These are phyloP conservation scores for Pyrenochaeta sp. DNA, from an alignment of 2,329 filamentous ascomycete species.

Conservation along the genomic window DNA sequence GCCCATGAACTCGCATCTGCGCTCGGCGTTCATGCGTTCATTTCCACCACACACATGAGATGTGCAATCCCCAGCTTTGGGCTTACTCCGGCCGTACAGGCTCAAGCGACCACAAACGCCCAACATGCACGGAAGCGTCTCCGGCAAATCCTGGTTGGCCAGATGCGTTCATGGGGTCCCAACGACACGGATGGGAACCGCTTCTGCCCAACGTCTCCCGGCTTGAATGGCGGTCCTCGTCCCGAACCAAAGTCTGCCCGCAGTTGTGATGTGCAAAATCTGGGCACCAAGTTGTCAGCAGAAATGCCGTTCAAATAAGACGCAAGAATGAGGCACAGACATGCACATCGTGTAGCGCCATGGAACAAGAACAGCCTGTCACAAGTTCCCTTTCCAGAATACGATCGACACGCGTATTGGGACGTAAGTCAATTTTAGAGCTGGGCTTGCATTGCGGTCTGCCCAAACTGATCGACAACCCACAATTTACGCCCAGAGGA, in stretches of 20 bases:
- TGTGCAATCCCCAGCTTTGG: background rate
- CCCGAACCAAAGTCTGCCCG: too few species aligned
- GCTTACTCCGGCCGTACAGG: background rate
- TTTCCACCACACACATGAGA: background rate
- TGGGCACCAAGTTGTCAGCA: too few species aligned
- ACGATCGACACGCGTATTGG: background rate
- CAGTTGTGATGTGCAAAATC: too few species aligned
- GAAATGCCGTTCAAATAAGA: too few species aligned
- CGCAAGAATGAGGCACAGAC: background rate
- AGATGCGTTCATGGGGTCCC: background rate
- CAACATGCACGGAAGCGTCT: background rate
- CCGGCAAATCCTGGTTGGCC: background rate
- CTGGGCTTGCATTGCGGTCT: background rate
- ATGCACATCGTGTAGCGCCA: background rate
- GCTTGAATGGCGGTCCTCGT: background rate
- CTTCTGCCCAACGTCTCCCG: background rate
- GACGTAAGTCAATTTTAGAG: background rate
- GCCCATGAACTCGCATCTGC: too few species aligned
- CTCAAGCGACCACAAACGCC: background rate
- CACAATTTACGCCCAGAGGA: background rate
- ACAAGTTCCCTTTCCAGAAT: background rate
- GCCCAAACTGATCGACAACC: background rate
- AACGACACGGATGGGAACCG: background rate
- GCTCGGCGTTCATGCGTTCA: too few species aligned
- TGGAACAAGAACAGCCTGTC: background rate